Conservation (phyloP, 1,284 basidiomycete genomes). For the Cryptococcus sp. region DNA sequence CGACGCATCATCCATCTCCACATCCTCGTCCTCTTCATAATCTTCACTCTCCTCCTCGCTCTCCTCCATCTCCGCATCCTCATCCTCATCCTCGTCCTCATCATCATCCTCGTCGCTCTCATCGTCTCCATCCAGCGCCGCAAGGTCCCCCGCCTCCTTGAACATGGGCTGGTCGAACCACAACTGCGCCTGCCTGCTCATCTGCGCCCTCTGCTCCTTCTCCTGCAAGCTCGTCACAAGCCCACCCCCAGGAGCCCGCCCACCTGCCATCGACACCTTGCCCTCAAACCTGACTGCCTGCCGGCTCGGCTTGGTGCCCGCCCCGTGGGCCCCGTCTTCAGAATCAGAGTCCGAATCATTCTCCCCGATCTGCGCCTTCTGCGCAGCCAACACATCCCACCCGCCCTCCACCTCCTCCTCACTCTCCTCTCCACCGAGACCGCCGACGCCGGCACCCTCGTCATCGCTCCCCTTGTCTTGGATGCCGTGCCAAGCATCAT, state of each 20-base stretch:
- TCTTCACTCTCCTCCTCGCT: constrained; percentile 51
- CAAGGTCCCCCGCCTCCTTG: constrained; percentile 63
- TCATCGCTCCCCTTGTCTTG: constrained; percentile 42
- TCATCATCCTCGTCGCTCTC: constrained; percentile 53
- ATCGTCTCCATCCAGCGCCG: constrained; percentile 54
- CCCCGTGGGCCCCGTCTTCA: constrained; percentile 36
- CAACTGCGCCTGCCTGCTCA: constrained; percentile 59
- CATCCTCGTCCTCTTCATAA: constrained; percentile 39
- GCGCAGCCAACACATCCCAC: constrained; percentile 66
- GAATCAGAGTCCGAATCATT: constrained; percentile 53
- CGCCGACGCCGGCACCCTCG: constrained; percentile 47
- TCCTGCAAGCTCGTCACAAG: constrained; percentile 42
- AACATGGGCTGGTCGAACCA: constrained; percentile 98
- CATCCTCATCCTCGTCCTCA: constrained; percentile 47
- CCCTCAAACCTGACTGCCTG: constrained; percentile 15
- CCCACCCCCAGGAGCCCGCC: background rate
- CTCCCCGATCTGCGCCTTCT: constrained; percentile 60
- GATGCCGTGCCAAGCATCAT: constrained; percentile 74
- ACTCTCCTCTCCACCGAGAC: constrained; percentile 30
- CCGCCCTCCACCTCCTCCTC: constrained; percentile 64
- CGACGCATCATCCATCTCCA: constrained; percentile 35
- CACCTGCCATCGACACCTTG: constrained; percentile 16
- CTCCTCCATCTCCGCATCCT: constrained; percentile 45
- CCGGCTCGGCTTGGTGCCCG: constrained; percentile 8
- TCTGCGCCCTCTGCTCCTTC: constrained; percentile 40